These are phyloP conservation scores for Entomortierella lignicola DNA, from an alignment of 192 early-diverging fungal genomes.

Conservation along the genomic window DNA sequence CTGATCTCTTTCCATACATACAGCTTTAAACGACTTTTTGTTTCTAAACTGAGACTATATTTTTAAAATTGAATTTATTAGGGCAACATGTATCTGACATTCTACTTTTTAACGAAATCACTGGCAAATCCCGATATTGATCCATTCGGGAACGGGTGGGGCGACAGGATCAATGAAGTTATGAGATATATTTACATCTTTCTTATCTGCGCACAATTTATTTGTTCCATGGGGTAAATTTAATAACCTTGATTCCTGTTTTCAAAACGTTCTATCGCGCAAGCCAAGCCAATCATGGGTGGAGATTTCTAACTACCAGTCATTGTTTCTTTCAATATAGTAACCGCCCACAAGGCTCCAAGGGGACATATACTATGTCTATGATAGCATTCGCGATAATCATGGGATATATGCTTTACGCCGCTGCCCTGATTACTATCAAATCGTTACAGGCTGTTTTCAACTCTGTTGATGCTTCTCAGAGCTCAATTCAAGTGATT, in stretches of 20 bases:
- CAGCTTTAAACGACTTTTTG: background rate
- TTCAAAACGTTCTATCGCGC: no score
- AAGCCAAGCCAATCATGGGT: no score
- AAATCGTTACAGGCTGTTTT: constrained; percentile 52
- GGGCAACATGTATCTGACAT: constrained; percentile 72
- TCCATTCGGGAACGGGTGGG: constrained; percentile 61
- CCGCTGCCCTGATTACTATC: constrained; percentile 60
- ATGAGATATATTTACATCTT: constrained; percentile 64
- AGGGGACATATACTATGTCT: constrained; percentile 65
- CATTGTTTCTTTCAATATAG: no score
- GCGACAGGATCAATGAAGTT: constrained; percentile 55
- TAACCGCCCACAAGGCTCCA: constrained; percentile 79
- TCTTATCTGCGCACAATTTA: constrained; percentile 59
- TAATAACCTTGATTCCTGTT: no score
- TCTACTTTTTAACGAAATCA: constrained; percentile 65
- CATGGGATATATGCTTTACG: constrained; percentile 69
- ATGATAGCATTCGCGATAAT: constrained; percentile 62
- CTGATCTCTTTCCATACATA: background rate
- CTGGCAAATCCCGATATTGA: constrained; percentile 52
- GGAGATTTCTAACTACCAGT: no score
- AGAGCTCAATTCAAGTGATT: constrained; percentile 49
- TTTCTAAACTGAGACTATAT: constrained; percentile 5
- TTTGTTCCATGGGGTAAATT: constrained; percentile 63
- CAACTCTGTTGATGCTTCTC: constrained; percentile 38
- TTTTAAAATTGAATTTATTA: constrained; percentile 1